Evolutionary conservation across 768 basidiomycete genomes (phyloP).

Genomic region (Leccinum broughii): DNA sequence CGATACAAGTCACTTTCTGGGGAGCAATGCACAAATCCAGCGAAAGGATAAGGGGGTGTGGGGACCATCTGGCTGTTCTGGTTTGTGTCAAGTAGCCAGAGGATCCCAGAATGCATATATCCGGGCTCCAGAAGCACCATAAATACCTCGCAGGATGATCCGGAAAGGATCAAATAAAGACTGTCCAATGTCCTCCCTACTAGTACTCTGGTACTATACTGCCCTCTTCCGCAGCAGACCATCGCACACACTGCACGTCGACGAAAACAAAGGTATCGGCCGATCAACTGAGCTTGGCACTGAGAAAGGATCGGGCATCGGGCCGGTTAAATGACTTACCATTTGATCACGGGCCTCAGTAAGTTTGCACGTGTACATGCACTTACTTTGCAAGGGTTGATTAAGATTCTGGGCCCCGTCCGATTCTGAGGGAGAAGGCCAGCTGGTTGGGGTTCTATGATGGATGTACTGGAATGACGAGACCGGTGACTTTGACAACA

Average conservation of each 20-base stretch:
- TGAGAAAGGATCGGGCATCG: neutral
- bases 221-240: neutral
- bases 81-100: neutral
- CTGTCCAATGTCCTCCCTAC: no score
- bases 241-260: neutral
- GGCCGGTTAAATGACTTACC: neutral
- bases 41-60: neutral
- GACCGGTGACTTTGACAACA: neutral
- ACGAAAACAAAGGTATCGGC: neutral
- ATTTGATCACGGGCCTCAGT: neutral
- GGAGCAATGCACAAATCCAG: neutral
- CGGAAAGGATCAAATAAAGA: no score
- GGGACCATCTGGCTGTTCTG: neutral
- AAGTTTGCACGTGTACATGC: neutral
- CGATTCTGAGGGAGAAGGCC: neutral
- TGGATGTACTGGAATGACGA: neutral
- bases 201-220: neutral
- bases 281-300: neutral
- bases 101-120: no score
- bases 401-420: neutral
- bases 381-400: neutral
- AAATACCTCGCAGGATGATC: no score
- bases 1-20: neutral
- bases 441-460: neutral
- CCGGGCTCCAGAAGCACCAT: no score